Percentiles rank a stretch among this genome's conserved stretches.
These are phyloP conservation scores for Fusarium sp. DNA, from an alignment of 2,329 filamentous ascomycete genomes.

Conservation along the genomic window DNA sequence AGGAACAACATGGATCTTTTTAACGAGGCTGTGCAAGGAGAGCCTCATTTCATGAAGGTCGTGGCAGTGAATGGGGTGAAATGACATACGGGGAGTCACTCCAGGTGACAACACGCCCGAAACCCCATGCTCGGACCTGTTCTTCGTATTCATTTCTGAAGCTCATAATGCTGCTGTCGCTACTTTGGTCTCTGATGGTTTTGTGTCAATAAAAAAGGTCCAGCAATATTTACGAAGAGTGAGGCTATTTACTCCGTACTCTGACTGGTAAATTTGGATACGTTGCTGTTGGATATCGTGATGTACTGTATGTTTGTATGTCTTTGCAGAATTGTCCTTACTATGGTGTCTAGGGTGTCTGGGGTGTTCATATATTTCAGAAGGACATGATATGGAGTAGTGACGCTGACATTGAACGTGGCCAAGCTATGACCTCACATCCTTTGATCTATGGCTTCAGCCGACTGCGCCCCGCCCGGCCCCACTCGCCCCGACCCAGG, in stretches of 20 bases:
- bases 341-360: no score
- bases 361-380: not conserved
- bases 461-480: slow-evolving; percentile 33
- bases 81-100: slow-evolving; percentile 74
- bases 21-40: slow-evolving; percentile 15
- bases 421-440: slow-evolving; percentile 42
- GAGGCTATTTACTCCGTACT: not conserved
- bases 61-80: not conserved
- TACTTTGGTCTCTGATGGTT: not conserved
- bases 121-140: slow-evolving; percentile 77
- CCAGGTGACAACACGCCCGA: slow-evolving; percentile 78
- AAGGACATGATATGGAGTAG: not conserved
- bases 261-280: not conserved
- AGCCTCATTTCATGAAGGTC: not conserved
- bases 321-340: slow-evolving; percentile 2
- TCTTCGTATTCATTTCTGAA: slow-evolving; percentile 59
- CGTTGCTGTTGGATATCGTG: not conserved
- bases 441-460: slow-evolving; percentile 7
- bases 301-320: no score
- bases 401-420: slow-evolving; percentile 31
- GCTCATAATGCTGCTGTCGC: slow-evolving; percentile 45
- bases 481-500: slow-evolving; percentile 36
- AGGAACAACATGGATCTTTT: slow-evolving; percentile 13
- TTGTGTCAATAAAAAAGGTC: not conserved
- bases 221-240: not conserved